These are phyloP conservation scores for Drosera spatulata DNA, from an alignment of 179 eudicot genomes.

Conservation along the genomic window DNA sequence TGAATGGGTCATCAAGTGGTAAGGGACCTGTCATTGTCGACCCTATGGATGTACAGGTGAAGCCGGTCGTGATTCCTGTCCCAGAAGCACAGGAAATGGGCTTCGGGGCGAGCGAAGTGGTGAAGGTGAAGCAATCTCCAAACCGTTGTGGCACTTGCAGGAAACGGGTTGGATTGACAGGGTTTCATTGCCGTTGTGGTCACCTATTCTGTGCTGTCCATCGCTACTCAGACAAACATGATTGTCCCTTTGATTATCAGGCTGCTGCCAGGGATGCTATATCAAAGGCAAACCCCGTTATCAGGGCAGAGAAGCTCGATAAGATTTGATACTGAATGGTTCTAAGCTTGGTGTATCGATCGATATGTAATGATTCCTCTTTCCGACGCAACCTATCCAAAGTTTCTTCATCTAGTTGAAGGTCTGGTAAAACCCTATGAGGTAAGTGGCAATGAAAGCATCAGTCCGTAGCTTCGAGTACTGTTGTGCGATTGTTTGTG, in stretches of 20 bases:
- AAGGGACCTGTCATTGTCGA: conserved; percentile 26
- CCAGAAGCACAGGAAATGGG: conserved; percentile 22
- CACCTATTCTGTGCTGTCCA: conserved; percentile 42
- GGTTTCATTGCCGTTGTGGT: conserved; percentile 38
- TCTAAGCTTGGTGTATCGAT: neutral
- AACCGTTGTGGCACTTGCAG: conserved; percentile 5
- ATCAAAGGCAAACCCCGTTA: conserved; percentile 56
- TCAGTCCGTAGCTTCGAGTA: neutral
- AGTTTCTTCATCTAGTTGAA: neutral
- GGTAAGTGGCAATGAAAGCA: neutral
- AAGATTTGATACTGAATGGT: conserved; percentile 7
- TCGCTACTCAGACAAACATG: conserved; percentile 44
- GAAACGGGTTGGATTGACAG: too few species aligned
- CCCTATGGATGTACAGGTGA: conserved; percentile 18
- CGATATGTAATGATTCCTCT: neutral
- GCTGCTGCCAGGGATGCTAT: conserved; percentile 50
- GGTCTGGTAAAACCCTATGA: neutral
- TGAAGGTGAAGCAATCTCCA: conserved; percentile 33
- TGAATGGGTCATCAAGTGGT: conserved; percentile 48
- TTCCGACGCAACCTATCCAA: neutral
- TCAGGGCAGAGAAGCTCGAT: conserved; percentile 60
- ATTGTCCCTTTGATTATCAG: conserved; percentile 25
- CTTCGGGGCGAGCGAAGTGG: conserved; percentile 14
- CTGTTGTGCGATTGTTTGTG: neutral
- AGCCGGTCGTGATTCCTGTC: conserved; percentile 16